Conservation (phyloP, 2,329 filamentous ascomycete species). For the Magnaporthales sp. region DNA sequence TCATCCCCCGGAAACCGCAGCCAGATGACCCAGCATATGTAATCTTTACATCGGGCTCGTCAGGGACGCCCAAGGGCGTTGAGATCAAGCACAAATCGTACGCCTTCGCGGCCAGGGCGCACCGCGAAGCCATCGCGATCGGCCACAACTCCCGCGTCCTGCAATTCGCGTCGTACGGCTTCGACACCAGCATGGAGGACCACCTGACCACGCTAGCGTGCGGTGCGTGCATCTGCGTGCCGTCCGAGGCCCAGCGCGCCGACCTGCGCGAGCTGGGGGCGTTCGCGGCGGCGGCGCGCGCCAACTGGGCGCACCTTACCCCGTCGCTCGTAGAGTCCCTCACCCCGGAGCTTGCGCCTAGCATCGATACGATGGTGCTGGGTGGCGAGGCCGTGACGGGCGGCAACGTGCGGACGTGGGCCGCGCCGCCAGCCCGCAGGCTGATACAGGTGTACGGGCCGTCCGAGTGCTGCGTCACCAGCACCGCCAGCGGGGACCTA, state of each 20-base stretch:
- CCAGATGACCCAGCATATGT: neutral
- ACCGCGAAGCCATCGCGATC: neutral
- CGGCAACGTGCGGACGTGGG: neutral
- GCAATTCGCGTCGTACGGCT: neutral
- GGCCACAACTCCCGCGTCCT: neutral
- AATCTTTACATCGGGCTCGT: neutral
- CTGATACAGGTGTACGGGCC: slow-evolving; percentile 22
- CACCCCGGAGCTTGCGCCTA: neutral
- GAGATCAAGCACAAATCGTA: neutral
- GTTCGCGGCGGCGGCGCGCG: neutral
- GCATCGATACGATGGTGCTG: neutral
- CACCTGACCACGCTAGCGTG: neutral
- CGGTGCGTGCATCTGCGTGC: neutral
- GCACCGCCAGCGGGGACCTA: neutral
- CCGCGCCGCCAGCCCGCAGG: neutral
- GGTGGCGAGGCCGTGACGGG: neutral
- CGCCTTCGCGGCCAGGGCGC: neutral
- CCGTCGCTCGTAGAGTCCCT: neutral
- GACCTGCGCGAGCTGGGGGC: neutral
- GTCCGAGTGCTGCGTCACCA: slow-evolving; percentile 16
- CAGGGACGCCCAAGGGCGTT: neutral
- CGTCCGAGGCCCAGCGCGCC: neutral
- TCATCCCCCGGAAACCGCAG: too few species aligned
- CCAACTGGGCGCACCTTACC: neutral
- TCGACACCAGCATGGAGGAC: neutral